Percentiles rank a stretch among this genome's conserved stretches.
Evolutionary conservation across 2,329 filamentous ascomycete genomes (phyloP).

Genomic region (Colletotrichum godetiae): DNA sequence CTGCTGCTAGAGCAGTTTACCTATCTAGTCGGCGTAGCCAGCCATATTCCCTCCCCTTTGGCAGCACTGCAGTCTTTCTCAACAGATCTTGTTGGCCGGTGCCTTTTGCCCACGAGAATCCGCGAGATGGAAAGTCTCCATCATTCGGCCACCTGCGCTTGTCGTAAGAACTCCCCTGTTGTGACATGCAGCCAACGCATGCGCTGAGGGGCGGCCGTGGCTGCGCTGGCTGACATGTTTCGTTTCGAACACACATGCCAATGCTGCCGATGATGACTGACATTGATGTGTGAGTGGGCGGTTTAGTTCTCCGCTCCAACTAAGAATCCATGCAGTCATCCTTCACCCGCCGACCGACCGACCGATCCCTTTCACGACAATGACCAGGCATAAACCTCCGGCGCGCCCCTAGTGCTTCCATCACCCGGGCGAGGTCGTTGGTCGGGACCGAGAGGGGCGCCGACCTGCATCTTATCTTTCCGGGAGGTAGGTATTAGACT

Average conservation of each 20-base stretch:
- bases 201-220: neutral
- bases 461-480: neutral
- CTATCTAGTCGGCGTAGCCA: slow-evolving; percentile 3
- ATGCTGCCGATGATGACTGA: neutral
- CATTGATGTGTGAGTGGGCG: neutral
- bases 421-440: slow-evolving; percentile 4
- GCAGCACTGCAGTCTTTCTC: slow-evolving; percentile 5
- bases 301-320: neutral
- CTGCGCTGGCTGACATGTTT: slow-evolving; percentile 22
- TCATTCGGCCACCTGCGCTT: slow-evolving; percentile 16
- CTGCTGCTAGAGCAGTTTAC: slow-evolving; percentile 1
- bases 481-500: neutral
- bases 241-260: slow-evolving; percentile 22
- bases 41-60: neutral
- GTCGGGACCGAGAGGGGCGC: slow-evolving; percentile 1
- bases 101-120: neutral
- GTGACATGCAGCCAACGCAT: slow-evolving; percentile 26
- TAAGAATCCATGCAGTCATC: slow-evolving; percentile 26
- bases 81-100: neutral
- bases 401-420: neutral
- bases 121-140: neutral
- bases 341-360: slow-evolving; percentile 17
- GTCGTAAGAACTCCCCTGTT: slow-evolving; percentile 8
- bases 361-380: neutral
- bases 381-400: neutral